Conservation (phyloP, 129 eudicot species). For the Kitagawia praeruptora region DNA sequence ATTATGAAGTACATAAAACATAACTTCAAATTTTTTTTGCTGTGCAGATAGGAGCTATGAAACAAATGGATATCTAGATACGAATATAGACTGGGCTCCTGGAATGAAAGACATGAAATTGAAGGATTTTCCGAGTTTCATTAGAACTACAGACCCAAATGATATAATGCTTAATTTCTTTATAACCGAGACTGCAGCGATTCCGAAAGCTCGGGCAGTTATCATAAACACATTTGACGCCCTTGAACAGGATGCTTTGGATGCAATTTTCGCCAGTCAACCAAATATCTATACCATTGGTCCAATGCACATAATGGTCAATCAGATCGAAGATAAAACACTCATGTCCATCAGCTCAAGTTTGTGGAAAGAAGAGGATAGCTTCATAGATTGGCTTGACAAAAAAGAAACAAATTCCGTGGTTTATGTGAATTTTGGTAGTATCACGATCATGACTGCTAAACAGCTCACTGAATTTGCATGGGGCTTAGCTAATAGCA, state of each 20-base stretch:
- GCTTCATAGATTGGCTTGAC: conserved; percentile 53
- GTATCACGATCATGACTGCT: conserved; percentile 41
- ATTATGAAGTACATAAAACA: no score
- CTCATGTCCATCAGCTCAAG: conserved; percentile 28
- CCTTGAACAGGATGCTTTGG: conserved; percentile 36
- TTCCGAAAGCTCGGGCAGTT: conserved; percentile 27
- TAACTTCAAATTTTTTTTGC: background rate
- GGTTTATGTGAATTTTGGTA: conserved; percentile 63
- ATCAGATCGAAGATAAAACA: conserved; percentile 22
- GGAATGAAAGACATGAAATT: conserved; percentile 44
- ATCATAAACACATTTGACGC: conserved; percentile 52
- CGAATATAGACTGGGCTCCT: conserved; percentile 38
- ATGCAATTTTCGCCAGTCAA: conserved; percentile 20
- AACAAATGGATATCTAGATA: conserved; percentile 56
- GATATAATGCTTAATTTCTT: conserved; percentile 40
- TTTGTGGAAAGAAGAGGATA: conserved; percentile 56
- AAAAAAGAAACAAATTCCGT: conserved; percentile 36
- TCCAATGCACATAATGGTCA: conserved; percentile 31
- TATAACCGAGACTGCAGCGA: background rate
- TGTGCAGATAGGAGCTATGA: conserved; percentile 32
- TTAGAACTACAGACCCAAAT: conserved; percentile 49
- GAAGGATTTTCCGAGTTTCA: conserved; percentile 50
- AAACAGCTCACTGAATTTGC: conserved; percentile 52
- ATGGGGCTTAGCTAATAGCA: conserved; percentile 67
- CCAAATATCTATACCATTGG: conserved; percentile 33